These are phyloP conservation scores for Botrytis fragariae DNA, from an alignment of 2,329 filamentous ascomycete genomes.

Conservation along the genomic window DNA sequence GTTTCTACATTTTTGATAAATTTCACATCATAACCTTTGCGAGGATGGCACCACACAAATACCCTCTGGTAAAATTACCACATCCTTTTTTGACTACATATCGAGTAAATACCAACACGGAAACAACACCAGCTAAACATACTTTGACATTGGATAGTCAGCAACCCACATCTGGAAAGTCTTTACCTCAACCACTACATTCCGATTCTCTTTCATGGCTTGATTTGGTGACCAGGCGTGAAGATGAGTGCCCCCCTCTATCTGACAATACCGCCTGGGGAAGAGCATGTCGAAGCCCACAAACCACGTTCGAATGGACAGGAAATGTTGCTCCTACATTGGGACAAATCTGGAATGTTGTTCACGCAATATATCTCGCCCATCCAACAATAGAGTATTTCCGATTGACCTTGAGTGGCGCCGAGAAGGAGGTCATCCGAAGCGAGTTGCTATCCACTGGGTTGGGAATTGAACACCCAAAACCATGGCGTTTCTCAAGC, in stretches of 20 bases:
- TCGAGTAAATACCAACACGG: conserved; percentile 23
- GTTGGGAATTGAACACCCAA: conserved; percentile 27
- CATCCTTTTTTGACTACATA: conserved; percentile 30
- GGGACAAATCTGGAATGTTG: conserved; percentile 42
- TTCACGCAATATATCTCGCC: conserved; percentile 41
- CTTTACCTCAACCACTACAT: conserved; percentile 35
- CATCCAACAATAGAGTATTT: conserved; percentile 39
- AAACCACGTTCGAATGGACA: conserved; percentile 40
- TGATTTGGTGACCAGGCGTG: conserved; percentile 32
- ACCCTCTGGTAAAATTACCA: conserved; percentile 29
- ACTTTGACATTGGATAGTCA: conserved; percentile 23
- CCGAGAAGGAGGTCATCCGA: conserved; percentile 32
- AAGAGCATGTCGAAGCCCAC: conserved; percentile 35
- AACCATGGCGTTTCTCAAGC: conserved; percentile 19
- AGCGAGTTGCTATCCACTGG: conserved; percentile 38
- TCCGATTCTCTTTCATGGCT: conserved; percentile 34
- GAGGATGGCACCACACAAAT: conserved; percentile 19
- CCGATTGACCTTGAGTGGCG: conserved; percentile 38
- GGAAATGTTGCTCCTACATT: conserved; percentile 36
- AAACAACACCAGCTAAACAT: conserved; percentile 22
- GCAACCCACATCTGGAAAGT: conserved; percentile 14
- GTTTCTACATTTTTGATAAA: not conserved
- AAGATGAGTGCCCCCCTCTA: conserved; percentile 25
- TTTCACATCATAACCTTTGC: not conserved
- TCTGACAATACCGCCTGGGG: conserved; percentile 43